Evolutionary conservation across 2,329 filamentous ascomycete species (phyloP).

Genomic region (Ilyonectria robusta): DNA sequence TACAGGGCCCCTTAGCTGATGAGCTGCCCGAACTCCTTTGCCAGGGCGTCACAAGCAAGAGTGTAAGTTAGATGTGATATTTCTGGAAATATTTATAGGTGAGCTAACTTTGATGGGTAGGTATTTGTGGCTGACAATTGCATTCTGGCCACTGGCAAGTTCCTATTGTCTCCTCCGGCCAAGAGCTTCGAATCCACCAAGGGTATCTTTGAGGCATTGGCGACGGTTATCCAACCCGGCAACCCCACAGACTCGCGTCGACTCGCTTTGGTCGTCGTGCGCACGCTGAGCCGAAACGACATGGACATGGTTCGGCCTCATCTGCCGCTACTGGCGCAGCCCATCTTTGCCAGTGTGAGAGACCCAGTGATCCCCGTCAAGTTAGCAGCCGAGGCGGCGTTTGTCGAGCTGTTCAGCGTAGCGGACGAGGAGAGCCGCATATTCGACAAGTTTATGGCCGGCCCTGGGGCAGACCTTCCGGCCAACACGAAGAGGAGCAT

Average conservation of each 20-base stretch:
- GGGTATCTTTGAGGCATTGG: constrained; percentile 83
- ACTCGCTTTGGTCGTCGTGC: constrained; percentile 86
- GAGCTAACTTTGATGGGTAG: constrained; percentile 56
- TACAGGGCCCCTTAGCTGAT: constrained; percentile 75
- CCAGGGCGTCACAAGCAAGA: constrained; percentile 83
- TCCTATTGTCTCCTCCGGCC: constrained; percentile 78
- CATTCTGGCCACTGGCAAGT: constrained; percentile 92
- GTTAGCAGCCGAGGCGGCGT: constrained; percentile 93
- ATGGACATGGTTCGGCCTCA: constrained; percentile 87
- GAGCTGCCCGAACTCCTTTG: constrained; percentile 84
- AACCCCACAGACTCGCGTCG: constrained; percentile 86
- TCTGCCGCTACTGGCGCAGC: constrained; percentile 82
- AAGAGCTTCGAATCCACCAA: constrained; percentile 84
- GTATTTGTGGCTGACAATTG: constrained; percentile 90
- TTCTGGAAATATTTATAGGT: constrained; percentile 4
- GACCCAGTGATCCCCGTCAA: constrained; percentile 96
- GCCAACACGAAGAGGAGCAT: constrained; percentile 88
- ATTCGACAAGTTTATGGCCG: constrained; percentile 91
- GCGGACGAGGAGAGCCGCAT: constrained; percentile 88
- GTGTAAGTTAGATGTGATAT: constrained; percentile 66
- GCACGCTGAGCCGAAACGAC: constrained; percentile 85
- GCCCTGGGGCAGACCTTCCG: constrained; percentile 75
- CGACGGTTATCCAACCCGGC: constrained; percentile 82
- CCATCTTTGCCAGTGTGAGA: constrained; percentile 90
- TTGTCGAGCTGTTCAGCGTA: constrained; percentile 90